Percentiles rank a stretch among this genome's conserved stretches.
Conservation (phyloP, 2,329 filamentous ascomycete genomes). For the Lachnum nothofagi region DNA sequence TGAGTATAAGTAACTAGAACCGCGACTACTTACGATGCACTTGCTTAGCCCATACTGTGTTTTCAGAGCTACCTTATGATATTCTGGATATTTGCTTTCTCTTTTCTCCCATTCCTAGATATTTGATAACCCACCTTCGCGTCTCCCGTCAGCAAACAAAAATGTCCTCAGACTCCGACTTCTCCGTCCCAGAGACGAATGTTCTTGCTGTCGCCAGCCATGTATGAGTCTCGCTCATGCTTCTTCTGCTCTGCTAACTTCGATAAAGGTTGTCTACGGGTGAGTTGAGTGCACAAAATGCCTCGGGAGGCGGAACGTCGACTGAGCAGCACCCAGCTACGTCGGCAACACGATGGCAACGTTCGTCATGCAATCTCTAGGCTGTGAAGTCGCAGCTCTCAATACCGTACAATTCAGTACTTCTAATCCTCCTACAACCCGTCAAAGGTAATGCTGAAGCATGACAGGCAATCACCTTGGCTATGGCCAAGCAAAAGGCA, state of each 20-base stretch:
- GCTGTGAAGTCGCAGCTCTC: constrained; percentile 87
- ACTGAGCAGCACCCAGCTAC: constrained; percentile 55
- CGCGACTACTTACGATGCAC: too few species aligned
- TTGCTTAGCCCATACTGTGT: background rate
- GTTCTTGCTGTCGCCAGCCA: constrained; percentile 91
- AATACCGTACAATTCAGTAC: constrained; percentile 98
- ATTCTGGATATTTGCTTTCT: constrained; percentile 1
- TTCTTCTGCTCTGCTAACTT: constrained; percentile 15
- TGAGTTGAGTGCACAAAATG: constrained; percentile 41
- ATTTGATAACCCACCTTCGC: constrained; percentile 6
- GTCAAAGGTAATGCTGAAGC: background rate
- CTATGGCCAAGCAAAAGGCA: constrained; percentile 83
- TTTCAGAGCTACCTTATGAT: background rate
- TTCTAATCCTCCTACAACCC: constrained; percentile 30
- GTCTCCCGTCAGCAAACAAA: background rate
- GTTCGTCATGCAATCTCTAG: constrained; percentile 87
- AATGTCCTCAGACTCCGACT: constrained; percentile 24
- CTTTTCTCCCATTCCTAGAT: constrained; percentile 1
- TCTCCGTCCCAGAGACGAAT: constrained; percentile 51
- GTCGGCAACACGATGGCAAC: constrained; percentile 97
- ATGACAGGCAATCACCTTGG: constrained; percentile 83
- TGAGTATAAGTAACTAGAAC: too few species aligned
- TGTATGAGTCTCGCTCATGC: constrained; percentile 54
- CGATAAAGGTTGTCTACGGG: constrained; percentile 65
- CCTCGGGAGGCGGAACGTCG: background rate